Evolutionary conservation across 495 filamentous ascomycete species (phyloP).

Genomic region (Xylaria castorea): DNA sequence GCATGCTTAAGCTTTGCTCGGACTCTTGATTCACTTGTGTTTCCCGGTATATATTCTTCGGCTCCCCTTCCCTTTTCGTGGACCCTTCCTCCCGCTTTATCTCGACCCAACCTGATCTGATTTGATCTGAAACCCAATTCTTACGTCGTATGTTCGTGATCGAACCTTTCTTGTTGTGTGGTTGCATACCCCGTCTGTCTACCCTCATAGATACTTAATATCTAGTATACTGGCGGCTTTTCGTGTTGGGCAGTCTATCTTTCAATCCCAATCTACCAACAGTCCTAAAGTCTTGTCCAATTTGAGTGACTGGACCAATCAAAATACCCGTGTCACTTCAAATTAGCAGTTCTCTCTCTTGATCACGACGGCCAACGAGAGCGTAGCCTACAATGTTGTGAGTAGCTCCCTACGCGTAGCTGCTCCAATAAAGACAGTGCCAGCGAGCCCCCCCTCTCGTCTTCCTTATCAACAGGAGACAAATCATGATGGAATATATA

Average conservation of each 20-base stretch:
- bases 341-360: neutral
- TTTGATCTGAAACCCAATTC: neutral
- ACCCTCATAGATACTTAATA: neutral
- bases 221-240: neutral
- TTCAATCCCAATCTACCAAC: neutral
- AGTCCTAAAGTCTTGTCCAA: neutral
- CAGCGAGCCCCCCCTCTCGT: neutral
- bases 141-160: neutral
- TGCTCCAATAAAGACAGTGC: neutral
- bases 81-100: neutral
- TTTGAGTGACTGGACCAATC: neutral
- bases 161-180: neutral
- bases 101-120: constrained; percentile 17
- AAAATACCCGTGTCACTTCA: neutral
- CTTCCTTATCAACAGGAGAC: neutral
- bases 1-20: neutral
- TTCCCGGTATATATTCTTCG: constrained; percentile 12
- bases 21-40: neutral
- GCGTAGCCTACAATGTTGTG: constrained; percentile 13
- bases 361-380: neutral
- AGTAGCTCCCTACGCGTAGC: neutral
- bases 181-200: neutral
- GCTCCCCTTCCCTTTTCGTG: neutral
- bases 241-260: neutral
- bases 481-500: too few species aligned